phyloP scores from a whole-genome alignment of 176 grass and related monocot species.

The Rhipidocladum racemiflorum region DNA sequence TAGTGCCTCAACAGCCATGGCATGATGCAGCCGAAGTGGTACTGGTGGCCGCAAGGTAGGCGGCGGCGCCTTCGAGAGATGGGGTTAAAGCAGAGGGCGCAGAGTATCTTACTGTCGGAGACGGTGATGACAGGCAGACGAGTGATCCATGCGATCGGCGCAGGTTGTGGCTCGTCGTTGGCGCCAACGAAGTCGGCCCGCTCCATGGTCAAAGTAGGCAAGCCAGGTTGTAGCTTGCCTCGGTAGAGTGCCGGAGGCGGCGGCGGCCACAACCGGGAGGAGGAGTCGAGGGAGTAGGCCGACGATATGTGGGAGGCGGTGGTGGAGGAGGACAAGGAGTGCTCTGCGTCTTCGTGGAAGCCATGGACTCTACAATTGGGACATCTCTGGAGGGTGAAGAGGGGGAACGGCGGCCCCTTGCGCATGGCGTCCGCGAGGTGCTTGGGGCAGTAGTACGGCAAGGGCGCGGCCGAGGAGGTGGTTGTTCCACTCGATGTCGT shows the following conservation, averaged over 20 bases:
- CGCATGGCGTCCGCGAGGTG: background rate
- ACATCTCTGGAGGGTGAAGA: background rate
- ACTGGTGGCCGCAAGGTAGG: background rate
- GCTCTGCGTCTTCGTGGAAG: background rate
- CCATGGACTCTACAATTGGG: background rate
- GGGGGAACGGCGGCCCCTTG: background rate
- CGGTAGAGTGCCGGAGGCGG: background rate
- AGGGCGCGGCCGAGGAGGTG: background rate
- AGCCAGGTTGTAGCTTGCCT: background rate
- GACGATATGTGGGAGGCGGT: background rate
- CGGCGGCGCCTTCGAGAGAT: background rate
- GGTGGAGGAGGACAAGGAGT: background rate
- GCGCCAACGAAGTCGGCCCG: background rate
- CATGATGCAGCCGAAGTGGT: background rate
- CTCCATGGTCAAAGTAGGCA: background rate
- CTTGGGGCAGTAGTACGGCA: background rate
- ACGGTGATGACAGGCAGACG: background rate
- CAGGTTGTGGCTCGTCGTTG: background rate
- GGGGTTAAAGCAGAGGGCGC: slow-evolving; percentile 3
- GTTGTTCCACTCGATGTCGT: background rate
- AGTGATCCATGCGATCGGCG: background rate
- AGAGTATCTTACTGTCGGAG: background rate
- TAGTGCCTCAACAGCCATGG: background rate
- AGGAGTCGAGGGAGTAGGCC: background rate
- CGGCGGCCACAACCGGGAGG: background rate